Percentiles rank a stretch among this genome's conserved stretches.
These are phyloP conservation scores for Pseudogymnoascus sp. DNA, from an alignment of 2,329 filamentous ascomycete genomes.

Conservation along the genomic window DNA sequence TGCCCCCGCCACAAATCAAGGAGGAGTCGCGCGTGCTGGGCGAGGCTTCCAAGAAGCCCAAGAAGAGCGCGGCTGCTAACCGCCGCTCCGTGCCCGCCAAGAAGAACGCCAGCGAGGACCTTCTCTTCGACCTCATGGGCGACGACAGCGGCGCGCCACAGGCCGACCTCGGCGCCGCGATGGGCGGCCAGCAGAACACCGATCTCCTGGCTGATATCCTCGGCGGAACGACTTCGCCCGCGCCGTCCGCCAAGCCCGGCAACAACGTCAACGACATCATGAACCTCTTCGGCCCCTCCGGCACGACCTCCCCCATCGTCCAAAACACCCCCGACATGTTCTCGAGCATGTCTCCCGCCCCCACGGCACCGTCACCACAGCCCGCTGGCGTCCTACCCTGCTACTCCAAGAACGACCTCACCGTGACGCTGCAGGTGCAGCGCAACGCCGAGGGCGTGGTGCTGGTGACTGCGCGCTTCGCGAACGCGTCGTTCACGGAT, in stretches of 20 bases:
- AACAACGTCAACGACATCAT: constrained; percentile 69
- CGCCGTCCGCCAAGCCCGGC: constrained; percentile 36
- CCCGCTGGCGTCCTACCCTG: constrained; percentile 54
- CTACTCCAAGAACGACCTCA: constrained; percentile 80
- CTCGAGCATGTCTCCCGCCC: constrained; percentile 42
- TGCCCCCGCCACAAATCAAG: constrained; percentile 94
- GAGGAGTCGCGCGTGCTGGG: constrained; percentile 89
- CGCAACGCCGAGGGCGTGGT: constrained; percentile 71
- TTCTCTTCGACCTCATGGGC: constrained; percentile 88
- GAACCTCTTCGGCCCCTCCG: constrained; percentile 67
- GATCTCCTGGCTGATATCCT: constrained; percentile 90
- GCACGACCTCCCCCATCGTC: constrained; percentile 38
- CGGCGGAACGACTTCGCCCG: constrained; percentile 57
- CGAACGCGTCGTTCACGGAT: constrained; percentile 62
- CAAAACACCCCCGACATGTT: constrained; percentile 44
- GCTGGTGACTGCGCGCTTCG: constrained; percentile 77
- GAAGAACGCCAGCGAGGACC: constrained; percentile 84
- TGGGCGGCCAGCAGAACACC: constrained; percentile 37
- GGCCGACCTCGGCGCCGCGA: constrained; percentile 44
- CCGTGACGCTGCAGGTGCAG: constrained; percentile 75
- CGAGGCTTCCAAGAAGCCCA: constrained; percentile 63
- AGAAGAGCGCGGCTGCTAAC: constrained; percentile 57
- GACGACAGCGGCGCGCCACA: constrained; percentile 56
- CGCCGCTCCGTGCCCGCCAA: constrained; percentile 67
- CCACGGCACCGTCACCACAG: constrained; percentile 32